Evolutionary conservation across 495 filamentous ascomycete species (phyloP).

Genomic region (Penicillium steckii): DNA sequence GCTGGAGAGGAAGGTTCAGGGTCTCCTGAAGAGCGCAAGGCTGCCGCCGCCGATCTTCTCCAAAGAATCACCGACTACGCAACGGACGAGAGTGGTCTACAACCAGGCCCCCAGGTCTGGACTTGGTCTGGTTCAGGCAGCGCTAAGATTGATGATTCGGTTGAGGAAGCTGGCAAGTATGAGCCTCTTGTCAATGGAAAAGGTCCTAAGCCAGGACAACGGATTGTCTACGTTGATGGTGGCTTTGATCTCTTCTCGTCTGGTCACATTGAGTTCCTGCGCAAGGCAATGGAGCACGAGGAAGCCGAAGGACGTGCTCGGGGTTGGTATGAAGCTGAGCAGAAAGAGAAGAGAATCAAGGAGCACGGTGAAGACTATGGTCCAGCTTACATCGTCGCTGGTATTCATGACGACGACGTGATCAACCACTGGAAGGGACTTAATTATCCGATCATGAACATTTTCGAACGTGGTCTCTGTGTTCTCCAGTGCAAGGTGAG

Average conservation of each 20-base stretch:
- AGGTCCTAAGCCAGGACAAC: conserved; percentile 68
- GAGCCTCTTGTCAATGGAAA: conserved; percentile 63
- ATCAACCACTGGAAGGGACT: conserved; percentile 95
- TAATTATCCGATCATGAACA: conserved; percentile 99
- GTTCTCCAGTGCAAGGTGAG: conserved; percentile 89
- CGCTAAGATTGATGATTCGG: conserved; percentile 49
- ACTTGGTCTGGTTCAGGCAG: conserved; percentile 63
- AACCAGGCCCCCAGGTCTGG: conserved; percentile 74
- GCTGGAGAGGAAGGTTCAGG: conserved; percentile 70
- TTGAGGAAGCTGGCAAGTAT: conserved; percentile 58
- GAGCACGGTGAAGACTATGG: conserved; percentile 68
- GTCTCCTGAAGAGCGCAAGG: conserved; percentile 60
- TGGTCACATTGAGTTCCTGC: conserved; percentile 93
- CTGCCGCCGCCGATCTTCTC: conserved; percentile 58
- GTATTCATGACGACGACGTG: conserved; percentile 89
- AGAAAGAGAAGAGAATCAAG: conserved; percentile 56
- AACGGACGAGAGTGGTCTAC: conserved; percentile 72
- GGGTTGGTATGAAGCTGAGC: conserved; percentile 72
- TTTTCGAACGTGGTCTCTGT: conserved; percentile 92
- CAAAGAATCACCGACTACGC: conserved; percentile 81
- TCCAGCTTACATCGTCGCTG: conserved; percentile 82
- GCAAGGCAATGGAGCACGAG: conserved; percentile 68
- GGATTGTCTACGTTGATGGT: conserved; percentile 91
- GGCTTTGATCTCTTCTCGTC: conserved; percentile 97
- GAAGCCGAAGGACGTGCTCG: conserved; percentile 59